These are phyloP conservation scores for Aspergillus tamarii DNA, from an alignment of 2,329 filamentous ascomycete genomes.

Conservation along the genomic window DNA sequence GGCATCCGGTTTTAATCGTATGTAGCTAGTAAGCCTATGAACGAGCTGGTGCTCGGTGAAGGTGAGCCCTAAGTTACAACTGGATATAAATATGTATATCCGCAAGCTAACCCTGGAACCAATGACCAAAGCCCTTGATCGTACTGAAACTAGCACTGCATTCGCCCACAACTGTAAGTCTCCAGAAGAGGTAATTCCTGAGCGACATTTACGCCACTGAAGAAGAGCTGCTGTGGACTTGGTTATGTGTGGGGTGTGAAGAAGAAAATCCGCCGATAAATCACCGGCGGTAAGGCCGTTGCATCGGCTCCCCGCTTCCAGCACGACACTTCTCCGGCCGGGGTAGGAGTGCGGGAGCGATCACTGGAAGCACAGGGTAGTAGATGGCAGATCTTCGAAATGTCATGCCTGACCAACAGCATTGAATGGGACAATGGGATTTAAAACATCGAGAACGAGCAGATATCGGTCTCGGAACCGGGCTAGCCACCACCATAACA, in stretches of 20 bases:
- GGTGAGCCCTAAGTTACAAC: neutral
- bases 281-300: neutral
- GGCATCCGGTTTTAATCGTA: neutral
- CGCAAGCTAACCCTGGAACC: neutral
- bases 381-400: neutral
- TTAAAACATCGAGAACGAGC: neutral
- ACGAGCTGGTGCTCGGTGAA: too few species aligned
- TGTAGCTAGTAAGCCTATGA: neutral
- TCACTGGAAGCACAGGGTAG: neutral
- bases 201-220: neutral
- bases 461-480: neutral
- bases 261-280: constrained; percentile 4
- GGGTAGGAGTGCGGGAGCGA: neutral
- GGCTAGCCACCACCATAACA: neutral
- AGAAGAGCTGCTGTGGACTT: neutral
- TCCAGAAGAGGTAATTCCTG: neutral
- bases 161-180: neutral
- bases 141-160: neutral
- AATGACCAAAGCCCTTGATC: neutral
- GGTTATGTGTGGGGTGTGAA: neutral
- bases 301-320: neutral
- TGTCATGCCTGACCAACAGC: neutral
- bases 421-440: neutral
- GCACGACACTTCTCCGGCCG: constrained; percentile 1
- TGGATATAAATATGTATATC: neutral